phyloP scores from a whole-genome alignment of 1,284 basidiomycete species.

The Grifola frondosa region DNA sequence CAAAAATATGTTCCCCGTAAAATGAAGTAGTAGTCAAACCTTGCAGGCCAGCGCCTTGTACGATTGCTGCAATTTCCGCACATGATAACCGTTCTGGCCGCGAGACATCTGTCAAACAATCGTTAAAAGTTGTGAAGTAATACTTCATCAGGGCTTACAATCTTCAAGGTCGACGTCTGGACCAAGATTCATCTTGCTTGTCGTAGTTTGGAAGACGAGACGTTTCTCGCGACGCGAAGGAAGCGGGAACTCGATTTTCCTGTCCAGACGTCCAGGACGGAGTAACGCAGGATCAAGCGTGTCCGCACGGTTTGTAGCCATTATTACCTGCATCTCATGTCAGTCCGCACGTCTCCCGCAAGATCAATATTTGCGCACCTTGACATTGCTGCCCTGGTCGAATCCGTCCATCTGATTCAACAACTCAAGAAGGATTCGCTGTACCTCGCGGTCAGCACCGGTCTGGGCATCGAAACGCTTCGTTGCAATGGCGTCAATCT shows the following conservation, averaged over 20 bases:
- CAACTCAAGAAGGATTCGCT: constrained; percentile 97
- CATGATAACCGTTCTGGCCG: constrained; percentile 95
- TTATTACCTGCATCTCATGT: constrained; percentile 76
- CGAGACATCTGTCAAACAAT: constrained; percentile 74
- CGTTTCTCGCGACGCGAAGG: constrained; percentile 95
- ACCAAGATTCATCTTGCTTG: constrained; percentile 96
- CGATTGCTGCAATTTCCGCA: constrained; percentile 94
- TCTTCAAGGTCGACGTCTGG: constrained; percentile 99
- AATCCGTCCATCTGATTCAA: constrained; percentile 99
- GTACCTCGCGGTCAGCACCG: constrained; percentile 98
- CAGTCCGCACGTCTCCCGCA: background rate
- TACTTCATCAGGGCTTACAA: constrained; percentile 55
- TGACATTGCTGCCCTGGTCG: constrained; percentile 98
- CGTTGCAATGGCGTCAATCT: constrained; percentile 99
- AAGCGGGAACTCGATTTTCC: constrained; percentile 98
- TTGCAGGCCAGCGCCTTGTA: constrained; percentile 97
- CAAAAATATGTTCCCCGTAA: background rate
- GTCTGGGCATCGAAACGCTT: constrained; percentile 99
- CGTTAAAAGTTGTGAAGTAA: background rate
- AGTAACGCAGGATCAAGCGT: constrained; percentile 96
- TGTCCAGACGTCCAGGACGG: constrained; percentile 95
- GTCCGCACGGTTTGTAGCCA: constrained; percentile 97
- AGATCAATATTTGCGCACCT: constrained; percentile 54
- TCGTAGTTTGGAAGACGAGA: constrained; percentile 98
- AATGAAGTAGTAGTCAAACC: constrained; percentile 44